Evolutionary conservation across 257 asterid species (phyloP), one percentile per base, ranked within the genome.

Genomic region (Verbascum thapsus): DNA sequence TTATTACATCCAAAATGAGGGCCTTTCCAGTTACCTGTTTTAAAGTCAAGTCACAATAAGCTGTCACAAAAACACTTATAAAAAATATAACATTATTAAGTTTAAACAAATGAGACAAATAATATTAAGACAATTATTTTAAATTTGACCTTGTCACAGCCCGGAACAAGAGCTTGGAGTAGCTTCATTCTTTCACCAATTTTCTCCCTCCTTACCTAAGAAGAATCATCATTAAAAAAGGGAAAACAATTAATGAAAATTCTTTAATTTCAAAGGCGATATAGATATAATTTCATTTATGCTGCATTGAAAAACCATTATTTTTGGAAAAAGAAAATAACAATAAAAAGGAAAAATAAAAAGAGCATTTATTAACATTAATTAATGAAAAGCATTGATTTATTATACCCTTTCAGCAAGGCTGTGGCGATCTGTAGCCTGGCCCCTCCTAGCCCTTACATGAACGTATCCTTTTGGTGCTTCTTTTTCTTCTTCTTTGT

Each of bases 1-100:
- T 90, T 26, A 90, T 90, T 73, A 87, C 92, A 82, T 90, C 97
- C 91, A 90, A 80, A 88, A 90, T 78, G 71, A 80, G 91, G 88
- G 97, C 97, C 95, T 90, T 90, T 20, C 97, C 97, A 54, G 86
- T 85, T 57, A 83, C 91, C 97, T 89, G 80, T 74, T 38, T 56
- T 41, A 65, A 80, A 81, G 53, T 50, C 76, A 74, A 69, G 22
- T 64, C 82, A 81, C 79, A 74, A 72, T 52, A 81, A 76, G 56
- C 63, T 75, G 85, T 77, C 86, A 50, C 34, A 16, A 56, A 18
- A 26, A 35, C 18, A 45, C 10, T 20, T 62, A 22, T 51, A 52
- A 53, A 58, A 51, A 11, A 60, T 8, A 4, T 10, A 35, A 1
- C 32, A 26, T 22, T 37, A 10, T n/a, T 26, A 26, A 26, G 2